phyloP scores from a whole-genome alignment of 352 stramenopile genomes.

The Phytophthora citricola region DNA sequence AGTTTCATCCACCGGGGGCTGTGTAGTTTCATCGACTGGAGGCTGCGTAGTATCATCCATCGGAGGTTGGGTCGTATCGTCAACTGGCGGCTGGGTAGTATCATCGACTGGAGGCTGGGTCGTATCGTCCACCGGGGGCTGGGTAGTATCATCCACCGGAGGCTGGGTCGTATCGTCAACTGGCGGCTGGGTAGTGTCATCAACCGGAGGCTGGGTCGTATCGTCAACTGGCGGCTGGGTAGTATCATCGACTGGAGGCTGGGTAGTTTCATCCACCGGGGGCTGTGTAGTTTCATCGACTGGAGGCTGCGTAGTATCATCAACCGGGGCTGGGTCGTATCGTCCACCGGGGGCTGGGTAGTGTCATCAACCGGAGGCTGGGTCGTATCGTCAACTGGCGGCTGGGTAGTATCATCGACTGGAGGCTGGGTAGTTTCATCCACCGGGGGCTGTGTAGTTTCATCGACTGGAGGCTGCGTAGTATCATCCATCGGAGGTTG shows the following conservation, averaged over 20 bases:
- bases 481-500: not conserved
- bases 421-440: not conserved
- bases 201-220: no score
- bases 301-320: no score
- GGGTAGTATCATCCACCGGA: no score
- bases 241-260: no score
- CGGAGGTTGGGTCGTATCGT: not conserved
- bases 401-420: not conserved
- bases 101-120: not conserved
- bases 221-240: no score
- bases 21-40: not conserved
- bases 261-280: no score
- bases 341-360: not conserved
- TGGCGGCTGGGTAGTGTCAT: no score
- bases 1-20: not conserved
- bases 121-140: no score
- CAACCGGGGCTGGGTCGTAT: no score
- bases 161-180: no score
- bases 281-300: no score
- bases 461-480: not conserved
- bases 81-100: not conserved
- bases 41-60: not conserved
- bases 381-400: not conserved
- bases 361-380: not conserved
- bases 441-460: not conserved